These are phyloP conservation scores for Kuraishia borneana DNA, from an alignment of 805 yeast species.

Conservation along the genomic window DNA sequence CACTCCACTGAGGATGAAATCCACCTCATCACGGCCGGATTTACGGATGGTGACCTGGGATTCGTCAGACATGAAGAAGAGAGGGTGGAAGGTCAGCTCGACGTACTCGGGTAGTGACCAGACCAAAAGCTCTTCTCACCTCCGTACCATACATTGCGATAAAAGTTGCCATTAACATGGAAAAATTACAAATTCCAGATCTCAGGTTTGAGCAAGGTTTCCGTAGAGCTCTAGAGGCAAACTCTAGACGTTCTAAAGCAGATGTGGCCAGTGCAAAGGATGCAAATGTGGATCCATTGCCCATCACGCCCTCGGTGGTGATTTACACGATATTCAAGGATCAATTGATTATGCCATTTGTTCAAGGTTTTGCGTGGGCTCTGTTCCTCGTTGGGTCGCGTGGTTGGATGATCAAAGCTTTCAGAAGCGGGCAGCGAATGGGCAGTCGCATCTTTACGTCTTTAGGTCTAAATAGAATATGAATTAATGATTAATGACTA, in stretches of 20 bases:
- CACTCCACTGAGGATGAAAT: constrained; percentile 77
- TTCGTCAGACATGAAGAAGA: constrained; percentile 23
- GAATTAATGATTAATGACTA: not conserved
- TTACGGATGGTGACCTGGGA: constrained; percentile 86
- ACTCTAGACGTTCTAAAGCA: constrained; percentile 10
- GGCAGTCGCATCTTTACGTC: constrained; percentile 1
- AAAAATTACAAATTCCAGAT: constrained; percentile 37
- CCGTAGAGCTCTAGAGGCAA: constrained; percentile 21
- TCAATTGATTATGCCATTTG: constrained; percentile 41
- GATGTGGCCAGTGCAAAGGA: constrained; percentile 1
- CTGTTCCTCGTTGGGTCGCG: constrained; percentile 20
- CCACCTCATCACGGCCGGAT: constrained; percentile 79
- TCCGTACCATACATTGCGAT: too few relatives aligned
- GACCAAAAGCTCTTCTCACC: too few relatives aligned
- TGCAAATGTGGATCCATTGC: constrained; percentile 13
- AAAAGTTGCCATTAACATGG: constrained; percentile 1
- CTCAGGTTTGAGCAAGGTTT: constrained; percentile 58
- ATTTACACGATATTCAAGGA: constrained; percentile 38
- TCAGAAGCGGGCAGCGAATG: constrained; percentile 10
- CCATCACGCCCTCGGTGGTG: constrained; percentile 33
- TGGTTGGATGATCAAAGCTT: constrained; percentile 21
- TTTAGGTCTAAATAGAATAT: not conserved
- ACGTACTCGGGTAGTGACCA: too few relatives aligned
- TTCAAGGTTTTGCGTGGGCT: constrained; percentile 42
- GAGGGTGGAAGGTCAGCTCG: not conserved